Base-by-base conservation (phyloP, 176 grass and related monocot genomes). In the Paspalum notatum region DNA sequence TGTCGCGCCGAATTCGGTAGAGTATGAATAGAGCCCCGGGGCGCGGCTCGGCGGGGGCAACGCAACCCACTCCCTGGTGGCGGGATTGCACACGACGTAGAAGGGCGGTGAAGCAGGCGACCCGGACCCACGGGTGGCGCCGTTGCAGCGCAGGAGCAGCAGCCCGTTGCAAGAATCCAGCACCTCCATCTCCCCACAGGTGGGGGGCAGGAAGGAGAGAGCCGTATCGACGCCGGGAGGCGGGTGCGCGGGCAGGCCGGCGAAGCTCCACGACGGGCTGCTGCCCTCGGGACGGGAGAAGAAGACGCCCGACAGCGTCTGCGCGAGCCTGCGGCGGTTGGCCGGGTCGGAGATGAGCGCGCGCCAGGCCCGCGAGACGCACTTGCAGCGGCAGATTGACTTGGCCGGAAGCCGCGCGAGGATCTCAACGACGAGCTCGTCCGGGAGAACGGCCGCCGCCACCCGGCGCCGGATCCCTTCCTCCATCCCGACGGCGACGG, bases 41-140 rank as follows among this genome's bases (percentile, higher is more conserved):
- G 8, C 56, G 2, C 6, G 2, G 56, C 74, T 76, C 4, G 68
- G 68, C 3, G 47, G 26, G 15, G 68, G 56, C 15, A 81, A 18
- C 40, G n/a, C 21, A 11, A 14, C 24, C 66, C 79, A 61, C 21
- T 71, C 42, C 9, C 22, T 6, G 39, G 79, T 81, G 51, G 79
- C 41, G 2, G 80, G 80, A 71, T 82, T 51, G 68, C 80, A 82
- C 42, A 77, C 57, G 18, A 73, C 18, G 55, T 64, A 82, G 46
- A 40, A 41, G 21, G 17, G 66, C 8, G 32, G 17, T 3, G 39
- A 8, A 10, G 25, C 2, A 9, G 57, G 24, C 12, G 12, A 1
- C 12, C n/a, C n/a, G n/a, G 9, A 37, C 14, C 1, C 1, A 62
- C 8, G 0, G 43, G 43, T 0, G 4, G 21, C 55, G 21, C 9